Evolutionary conservation across 441 rosid species (phyloP).

Genomic region (Pelargonium australe): DNA sequence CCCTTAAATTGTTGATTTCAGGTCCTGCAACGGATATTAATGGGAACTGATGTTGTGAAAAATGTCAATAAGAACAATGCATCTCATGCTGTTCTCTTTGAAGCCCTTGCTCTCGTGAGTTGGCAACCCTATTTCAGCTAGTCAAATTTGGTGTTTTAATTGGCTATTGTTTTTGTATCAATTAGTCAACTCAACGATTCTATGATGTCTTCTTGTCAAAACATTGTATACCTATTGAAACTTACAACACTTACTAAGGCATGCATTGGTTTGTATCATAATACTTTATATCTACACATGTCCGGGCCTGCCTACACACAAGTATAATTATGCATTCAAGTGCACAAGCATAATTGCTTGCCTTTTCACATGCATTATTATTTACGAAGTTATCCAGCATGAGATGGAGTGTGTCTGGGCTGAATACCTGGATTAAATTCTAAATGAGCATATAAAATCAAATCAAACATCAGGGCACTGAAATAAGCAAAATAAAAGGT

Average conservation of each 20-base stretch:
- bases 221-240: too few relatives aligned
- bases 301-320: too few relatives aligned
- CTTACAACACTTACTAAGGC: too few relatives aligned
- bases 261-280: too few relatives aligned
- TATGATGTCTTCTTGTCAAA: background rate
- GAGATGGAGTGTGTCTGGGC: background rate
- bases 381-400: background rate
- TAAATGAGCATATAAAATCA: background rate
- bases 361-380: background rate
- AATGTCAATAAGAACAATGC: conserved; percentile 99
- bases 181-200: background rate
- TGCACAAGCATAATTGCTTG: background rate
- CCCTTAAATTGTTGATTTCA: conserved; percentile 34
- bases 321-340: background rate
- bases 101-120: conserved; percentile 95
- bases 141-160: conserved; percentile 10
- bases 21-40: conserved; percentile 91
- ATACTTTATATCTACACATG: too few relatives aligned
- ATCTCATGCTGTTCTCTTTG: conserved; percentile 98
- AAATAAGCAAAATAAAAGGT: background rate
- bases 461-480: background rate
- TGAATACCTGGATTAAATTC: background rate
- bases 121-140: conserved; percentile 14
- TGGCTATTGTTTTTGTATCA: background rate
- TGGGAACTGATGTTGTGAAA: conserved; percentile 99